Evolutionary conservation across 495 filamentous ascomycete species (phyloP).

Genomic region (Apiosordaria backusii): DNA sequence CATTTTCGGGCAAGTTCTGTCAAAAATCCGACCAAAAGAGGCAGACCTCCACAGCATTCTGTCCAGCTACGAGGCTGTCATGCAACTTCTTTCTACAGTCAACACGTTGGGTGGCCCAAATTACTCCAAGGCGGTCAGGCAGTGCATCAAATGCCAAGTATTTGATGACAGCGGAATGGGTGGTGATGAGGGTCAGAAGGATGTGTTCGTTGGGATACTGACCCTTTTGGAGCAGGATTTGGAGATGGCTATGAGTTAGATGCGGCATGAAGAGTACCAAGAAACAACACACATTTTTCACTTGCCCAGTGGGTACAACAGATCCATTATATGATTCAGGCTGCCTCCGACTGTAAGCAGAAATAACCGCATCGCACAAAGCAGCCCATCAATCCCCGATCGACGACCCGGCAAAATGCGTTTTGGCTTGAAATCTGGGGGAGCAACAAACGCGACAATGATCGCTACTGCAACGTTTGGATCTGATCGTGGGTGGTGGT

Average conservation of each 20-base stretch:
- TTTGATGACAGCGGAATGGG: not conserved
- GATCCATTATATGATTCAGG: too few relatives aligned
- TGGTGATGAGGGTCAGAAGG: not conserved
- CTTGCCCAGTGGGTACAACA: too few relatives aligned
- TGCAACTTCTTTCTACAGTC: not conserved
- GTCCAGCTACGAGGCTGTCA: not conserved
- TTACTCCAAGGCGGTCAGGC: not conserved
- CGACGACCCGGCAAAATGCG: conserved; percentile 1
- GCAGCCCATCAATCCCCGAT: not conserved
- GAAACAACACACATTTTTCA: too few relatives aligned
- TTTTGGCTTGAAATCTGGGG: not conserved
- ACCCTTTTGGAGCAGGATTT: not conserved
- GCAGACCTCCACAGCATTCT: not conserved
- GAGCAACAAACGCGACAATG: not conserved
- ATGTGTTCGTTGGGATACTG: not conserved
- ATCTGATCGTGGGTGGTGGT: not conserved
- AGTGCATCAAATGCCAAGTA: not conserved
- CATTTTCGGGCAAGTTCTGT: not conserved
- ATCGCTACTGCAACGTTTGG: not conserved
- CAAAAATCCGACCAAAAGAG: not conserved
- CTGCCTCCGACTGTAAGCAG: not conserved
- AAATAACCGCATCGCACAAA: not conserved
- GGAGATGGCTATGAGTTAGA: not conserved
- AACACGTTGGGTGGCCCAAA: not conserved
- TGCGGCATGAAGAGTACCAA: too few relatives aligned